Evolutionary conservation across 192 early-diverging fungal species (phyloP).

Genomic region (Coemansia sp.): DNA sequence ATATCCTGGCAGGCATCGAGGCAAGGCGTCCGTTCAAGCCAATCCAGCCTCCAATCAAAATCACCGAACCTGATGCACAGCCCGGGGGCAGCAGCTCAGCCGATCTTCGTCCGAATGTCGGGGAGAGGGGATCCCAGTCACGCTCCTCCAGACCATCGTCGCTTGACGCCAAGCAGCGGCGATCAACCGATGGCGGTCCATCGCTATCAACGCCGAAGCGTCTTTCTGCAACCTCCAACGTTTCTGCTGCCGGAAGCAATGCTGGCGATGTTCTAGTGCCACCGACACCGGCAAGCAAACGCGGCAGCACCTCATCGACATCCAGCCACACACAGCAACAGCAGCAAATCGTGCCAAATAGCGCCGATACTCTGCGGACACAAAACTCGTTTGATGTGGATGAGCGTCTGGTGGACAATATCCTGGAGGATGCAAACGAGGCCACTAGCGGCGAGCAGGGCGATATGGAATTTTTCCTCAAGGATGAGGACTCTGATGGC

Average conservation of each 20-base stretch:
- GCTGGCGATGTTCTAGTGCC: background rate
- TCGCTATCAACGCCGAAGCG: background rate
- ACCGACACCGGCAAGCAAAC: constrained; percentile 9
- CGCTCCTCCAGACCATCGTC: background rate
- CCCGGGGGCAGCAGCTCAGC: background rate
- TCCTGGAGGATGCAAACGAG: constrained; percentile 32
- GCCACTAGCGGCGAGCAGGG: constrained; percentile 4
- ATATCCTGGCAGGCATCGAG: constrained; percentile 27
- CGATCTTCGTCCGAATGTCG: background rate
- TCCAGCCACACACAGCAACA: background rate
- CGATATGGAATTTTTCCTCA: constrained; percentile 50
- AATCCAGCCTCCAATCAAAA: constrained; percentile 24
- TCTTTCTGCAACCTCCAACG: background rate
- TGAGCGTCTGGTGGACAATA: constrained; percentile 30
- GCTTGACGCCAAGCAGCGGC: background rate
- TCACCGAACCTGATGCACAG: background rate
- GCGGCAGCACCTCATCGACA: constrained; percentile 13
- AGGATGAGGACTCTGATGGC: constrained; percentile 46
- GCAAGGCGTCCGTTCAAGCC: constrained; percentile 32
- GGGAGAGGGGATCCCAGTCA: background rate
- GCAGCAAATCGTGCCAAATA: constrained; percentile 14
- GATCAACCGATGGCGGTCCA: background rate
- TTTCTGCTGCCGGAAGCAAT: background rate
- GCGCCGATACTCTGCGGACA: constrained; percentile 9
- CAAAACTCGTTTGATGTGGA: constrained; percentile 42